Percentiles rank a stretch among this genome's conserved stretches.
These are phyloP conservation scores for Saussurea involucrata DNA, from an alignment of 129 eudicot species.

Conservation along the genomic window DNA sequence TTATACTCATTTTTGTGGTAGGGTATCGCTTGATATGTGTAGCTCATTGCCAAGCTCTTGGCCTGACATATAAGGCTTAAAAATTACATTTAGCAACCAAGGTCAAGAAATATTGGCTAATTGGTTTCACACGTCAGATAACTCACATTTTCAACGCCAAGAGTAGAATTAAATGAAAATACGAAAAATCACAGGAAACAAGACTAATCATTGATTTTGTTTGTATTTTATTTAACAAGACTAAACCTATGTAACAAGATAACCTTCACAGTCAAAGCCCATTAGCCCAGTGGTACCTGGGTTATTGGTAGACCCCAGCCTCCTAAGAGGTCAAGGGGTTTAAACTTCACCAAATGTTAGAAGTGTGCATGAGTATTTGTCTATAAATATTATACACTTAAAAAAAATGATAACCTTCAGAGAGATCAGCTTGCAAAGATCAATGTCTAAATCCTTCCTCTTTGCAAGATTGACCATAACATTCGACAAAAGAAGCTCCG, in stretches of 20 bases:
- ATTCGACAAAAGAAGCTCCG: constrained; percentile 80
- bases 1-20: neutral
- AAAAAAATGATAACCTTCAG: constrained; percentile 47
- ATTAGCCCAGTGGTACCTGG: neutral
- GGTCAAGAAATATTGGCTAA: neutral
- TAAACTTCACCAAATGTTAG: neutral
- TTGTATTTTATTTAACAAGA: neutral
- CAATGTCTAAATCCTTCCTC: constrained; percentile 58
- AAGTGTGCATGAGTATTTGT: neutral
- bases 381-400: neutral
- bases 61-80: neutral
- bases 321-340: neutral
- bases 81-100: neutral
- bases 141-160: neutral
- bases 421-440: constrained; percentile 75
- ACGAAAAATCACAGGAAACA: neutral
- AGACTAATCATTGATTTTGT: too few species aligned
- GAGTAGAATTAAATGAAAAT: neutral
- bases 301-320: neutral
- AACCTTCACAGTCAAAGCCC: neutral
- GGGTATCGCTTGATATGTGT: neutral
- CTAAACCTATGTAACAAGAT: neutral
- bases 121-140: neutral
- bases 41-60: neutral
- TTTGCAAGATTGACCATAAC: constrained; percentile 77